Base-by-base conservation (phyloP, 768 basidiomycete species). In the Tephrocybe rancida region DNA sequence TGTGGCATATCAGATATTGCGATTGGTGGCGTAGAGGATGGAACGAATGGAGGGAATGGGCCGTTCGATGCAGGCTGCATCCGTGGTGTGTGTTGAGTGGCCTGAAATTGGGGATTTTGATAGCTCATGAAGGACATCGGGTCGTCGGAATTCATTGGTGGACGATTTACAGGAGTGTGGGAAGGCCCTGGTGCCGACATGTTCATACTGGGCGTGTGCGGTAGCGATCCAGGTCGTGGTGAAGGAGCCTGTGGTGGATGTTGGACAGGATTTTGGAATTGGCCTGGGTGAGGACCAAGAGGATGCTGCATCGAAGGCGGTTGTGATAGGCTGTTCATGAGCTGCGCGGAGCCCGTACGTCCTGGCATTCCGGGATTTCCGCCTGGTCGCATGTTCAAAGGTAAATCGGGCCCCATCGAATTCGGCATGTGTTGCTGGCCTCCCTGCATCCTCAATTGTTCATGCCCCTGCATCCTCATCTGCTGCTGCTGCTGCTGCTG, bases 21-120 rank as follows among this genome's bases (percentile, higher is more conserved):
- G 56, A 73, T 77, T 45, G 81, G 82, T 22, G 87, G 73, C 3
- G 78, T 76, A 5, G 85, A 69, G 2, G 79, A 70, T 25, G 72
- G 71, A 6, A 67, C 68, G 54, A 82, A 83, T 14, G 78, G 61
- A 53, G 55, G 16, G n/a, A 75, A 80, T 54, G 70, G 60, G 45
- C 69, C 64, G 58, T 64, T 68, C 64, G 44, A 16, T 14, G 35
- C 19, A 0, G 48, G 48, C 2, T 37, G 64, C 62, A 73, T 69
- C 52, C 76, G 75, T 49, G 59, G 63, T 18, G 71, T 64, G 52
- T 67, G 62, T 25, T 70, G 64, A 35, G 64, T 54, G 55, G 66
- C 69, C 13, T 57, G 54, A 52, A 69, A 73, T 51, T 70, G 72
- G 0, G 68, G 43, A 44, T 65, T 67, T 35, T 64, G 70, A 57